phyloP scores from a whole-genome alignment of 176 grass and related monocot genomes.

The Urochloa ruziziensis region DNA sequence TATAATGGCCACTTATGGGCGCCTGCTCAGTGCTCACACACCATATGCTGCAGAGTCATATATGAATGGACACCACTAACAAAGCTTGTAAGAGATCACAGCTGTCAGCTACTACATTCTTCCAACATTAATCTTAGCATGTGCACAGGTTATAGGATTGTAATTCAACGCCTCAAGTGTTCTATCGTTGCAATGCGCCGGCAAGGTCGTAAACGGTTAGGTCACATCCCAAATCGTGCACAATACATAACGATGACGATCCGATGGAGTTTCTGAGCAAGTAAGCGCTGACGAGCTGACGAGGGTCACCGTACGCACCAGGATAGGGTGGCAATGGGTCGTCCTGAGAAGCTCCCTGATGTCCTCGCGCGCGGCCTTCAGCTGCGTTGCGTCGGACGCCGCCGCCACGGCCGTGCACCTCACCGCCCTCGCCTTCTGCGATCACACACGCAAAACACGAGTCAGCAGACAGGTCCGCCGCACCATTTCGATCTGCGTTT shows the following conservation, averaged over 20 bases:
- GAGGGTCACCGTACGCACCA: constrained; percentile 45
- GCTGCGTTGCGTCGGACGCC: constrained; percentile 58
- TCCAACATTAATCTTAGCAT: neutral
- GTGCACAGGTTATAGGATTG: neutral
- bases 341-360: constrained; percentile 74
- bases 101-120: neutral
- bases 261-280: neutral
- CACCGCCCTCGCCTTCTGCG: constrained; percentile 41
- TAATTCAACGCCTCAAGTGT: neutral
- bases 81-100: neutral
- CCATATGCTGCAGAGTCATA: neutral
- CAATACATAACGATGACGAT: neutral
- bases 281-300: neutral
- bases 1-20: neutral
- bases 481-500: neutral
- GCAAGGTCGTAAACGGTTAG: neutral
- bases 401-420: constrained; percentile 37
- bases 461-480: neutral
- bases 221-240: neutral
- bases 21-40: neutral
- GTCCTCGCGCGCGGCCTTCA: constrained; percentile 84
- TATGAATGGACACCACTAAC: neutral
- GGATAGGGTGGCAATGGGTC: constrained; percentile 78
- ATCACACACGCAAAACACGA: neutral
- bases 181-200: neutral